phyloP scores from a whole-genome alignment of 192 early-diverging fungal species.

The Coemansia asiatica region DNA sequence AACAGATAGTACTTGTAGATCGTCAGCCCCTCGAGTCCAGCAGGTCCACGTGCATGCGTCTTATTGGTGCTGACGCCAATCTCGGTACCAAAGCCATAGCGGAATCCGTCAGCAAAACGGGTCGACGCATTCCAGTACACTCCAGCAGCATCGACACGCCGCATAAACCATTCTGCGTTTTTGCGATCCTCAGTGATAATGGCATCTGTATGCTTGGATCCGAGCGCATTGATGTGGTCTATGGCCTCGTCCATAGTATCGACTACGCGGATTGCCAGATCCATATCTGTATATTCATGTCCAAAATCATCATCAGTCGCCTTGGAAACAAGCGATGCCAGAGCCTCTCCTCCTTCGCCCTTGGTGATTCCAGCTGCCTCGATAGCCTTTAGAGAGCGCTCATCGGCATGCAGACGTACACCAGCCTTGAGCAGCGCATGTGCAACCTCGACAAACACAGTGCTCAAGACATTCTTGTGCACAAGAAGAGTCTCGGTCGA shows the following conservation, averaged over 20 bases:
- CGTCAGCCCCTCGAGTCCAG: slow-evolving; percentile 94
- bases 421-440: slow-evolving; percentile 59
- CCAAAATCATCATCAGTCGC: slow-evolving; percentile 67
- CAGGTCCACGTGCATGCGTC: slow-evolving; percentile 97
- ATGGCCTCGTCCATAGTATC: slow-evolving; percentile 75
- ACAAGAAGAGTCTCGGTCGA: slow-evolving; percentile 91
- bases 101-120: slow-evolving; percentile 96
- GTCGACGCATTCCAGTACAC: slow-evolving; percentile 97
- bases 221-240: slow-evolving; percentile 89
- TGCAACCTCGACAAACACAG: slow-evolving; percentile 59
- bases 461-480: slow-evolving; percentile 56
- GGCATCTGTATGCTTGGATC: slow-evolving; percentile 93
- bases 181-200: slow-evolving; percentile 82
- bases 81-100: slow-evolving; percentile 98
- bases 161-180: slow-evolving; percentile 84
- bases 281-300: slow-evolving; percentile 89
- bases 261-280: slow-evolving; percentile 82
- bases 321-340: slow-evolving; percentile 15
- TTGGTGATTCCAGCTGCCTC: slow-evolving; percentile 14
- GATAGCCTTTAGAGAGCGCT: slow-evolving; percentile 50
- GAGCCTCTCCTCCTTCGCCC: background rate
- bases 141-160: slow-evolving; percentile 92
- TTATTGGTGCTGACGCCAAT: slow-evolving; percentile 99
- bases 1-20: slow-evolving; percentile 96
- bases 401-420: slow-evolving; percentile 66